Conservation (phyloP, 305 asterid species). For the Nicotiana rustica region DNA sequence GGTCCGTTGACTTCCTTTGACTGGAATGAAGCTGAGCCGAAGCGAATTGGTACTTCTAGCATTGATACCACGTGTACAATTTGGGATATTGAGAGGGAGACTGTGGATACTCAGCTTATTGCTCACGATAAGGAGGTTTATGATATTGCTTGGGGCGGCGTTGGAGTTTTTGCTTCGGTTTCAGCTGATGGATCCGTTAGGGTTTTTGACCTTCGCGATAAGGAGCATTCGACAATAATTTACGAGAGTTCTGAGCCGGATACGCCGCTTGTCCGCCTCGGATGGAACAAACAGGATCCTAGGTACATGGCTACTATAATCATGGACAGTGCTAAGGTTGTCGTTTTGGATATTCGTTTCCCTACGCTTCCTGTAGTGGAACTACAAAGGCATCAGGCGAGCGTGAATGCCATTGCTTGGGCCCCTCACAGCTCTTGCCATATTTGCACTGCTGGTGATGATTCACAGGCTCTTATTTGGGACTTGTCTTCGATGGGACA, state of each 20-base stretch:
- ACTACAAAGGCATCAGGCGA: conserved; percentile 90
- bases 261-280: conserved; percentile 86
- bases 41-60: conserved; percentile 89
- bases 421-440: conserved; percentile 98
- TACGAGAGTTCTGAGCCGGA: conserved; percentile 95
- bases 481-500: conserved; percentile 92
- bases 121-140: conserved; percentile 98
- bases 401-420: conserved; percentile 94
- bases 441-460: conserved; percentile 95
- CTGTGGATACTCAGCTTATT: conserved; percentile 89
- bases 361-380: conserved; percentile 93
- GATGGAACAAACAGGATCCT: conserved; percentile 96
- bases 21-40: conserved; percentile 96
- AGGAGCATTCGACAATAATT: conserved; percentile 92
- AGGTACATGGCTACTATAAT: conserved; percentile 93
- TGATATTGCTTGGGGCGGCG: conserved; percentile 98
- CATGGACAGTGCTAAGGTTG: conserved; percentile 89
- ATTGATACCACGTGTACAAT: conserved; percentile 92
- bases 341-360: conserved; percentile 83
- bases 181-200: conserved; percentile 94
- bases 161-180: conserved; percentile 90
- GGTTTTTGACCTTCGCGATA: conserved; percentile 91
- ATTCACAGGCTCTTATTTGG: conserved; percentile 94
- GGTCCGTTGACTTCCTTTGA: conserved; percentile 89
- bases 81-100: conserved; percentile 92